phyloP scores from a whole-genome alignment of 805 yeast species.

The Isabelozyma rhagii region DNA sequence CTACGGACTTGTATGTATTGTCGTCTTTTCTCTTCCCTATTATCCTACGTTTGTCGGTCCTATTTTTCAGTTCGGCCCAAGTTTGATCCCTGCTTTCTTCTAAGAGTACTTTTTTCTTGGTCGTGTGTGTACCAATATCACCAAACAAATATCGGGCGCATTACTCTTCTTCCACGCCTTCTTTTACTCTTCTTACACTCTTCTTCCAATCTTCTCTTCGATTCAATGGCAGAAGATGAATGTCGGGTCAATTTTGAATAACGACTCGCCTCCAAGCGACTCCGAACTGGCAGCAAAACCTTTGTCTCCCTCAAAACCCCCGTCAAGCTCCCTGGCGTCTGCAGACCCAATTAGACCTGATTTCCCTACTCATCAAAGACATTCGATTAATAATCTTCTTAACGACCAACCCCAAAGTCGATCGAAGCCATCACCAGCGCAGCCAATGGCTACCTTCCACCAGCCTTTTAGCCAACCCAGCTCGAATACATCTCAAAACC shows the following conservation, averaged over 20 bases:
- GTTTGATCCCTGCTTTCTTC: not conserved
- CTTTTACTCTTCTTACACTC: too few relatives aligned
- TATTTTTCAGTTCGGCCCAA: too few relatives aligned
- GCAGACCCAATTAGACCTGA: too few relatives aligned
- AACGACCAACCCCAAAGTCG: slow-evolving; percentile 13
- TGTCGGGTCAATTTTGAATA: slow-evolving; percentile 36
- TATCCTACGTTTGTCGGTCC: too few relatives aligned
- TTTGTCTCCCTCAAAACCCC: not conserved
- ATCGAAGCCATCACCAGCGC: not conserved
- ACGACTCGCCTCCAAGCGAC: slow-evolving; percentile 28
- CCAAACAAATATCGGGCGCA: too few relatives aligned
- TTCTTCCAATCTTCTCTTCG: too few relatives aligned
- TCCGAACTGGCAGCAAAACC: not conserved
- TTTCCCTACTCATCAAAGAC: slow-evolving; percentile 16
- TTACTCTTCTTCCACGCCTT: too few relatives aligned
- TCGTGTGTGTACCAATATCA: too few relatives aligned
- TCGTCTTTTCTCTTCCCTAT: too few relatives aligned
- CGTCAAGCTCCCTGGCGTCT: not conserved
- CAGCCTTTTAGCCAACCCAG: not conserved
- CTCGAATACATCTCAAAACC: not conserved
- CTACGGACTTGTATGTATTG: too few relatives aligned
- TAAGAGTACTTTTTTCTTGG: too few relatives aligned
- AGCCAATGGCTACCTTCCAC: not conserved
- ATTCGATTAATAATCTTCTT: slow-evolving; percentile 26
- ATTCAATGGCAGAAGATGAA: slow-evolving; percentile 18